Evolutionary conservation across 2,329 filamentous ascomycete species (phyloP).

Genomic region (Cytospora schulzeri): DNA sequence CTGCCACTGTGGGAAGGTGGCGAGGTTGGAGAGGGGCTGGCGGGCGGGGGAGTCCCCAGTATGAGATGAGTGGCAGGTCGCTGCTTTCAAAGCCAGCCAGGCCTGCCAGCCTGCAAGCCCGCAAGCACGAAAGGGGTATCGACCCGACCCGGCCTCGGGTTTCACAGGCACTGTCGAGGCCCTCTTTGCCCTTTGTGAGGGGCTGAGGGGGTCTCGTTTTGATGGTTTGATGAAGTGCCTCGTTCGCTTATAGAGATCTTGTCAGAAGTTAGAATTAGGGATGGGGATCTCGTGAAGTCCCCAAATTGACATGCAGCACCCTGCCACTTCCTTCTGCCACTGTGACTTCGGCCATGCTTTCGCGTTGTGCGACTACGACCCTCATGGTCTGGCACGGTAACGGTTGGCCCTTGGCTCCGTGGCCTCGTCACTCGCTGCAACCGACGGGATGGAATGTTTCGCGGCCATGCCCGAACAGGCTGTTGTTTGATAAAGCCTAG

Average conservation of each 20-base stretch:
- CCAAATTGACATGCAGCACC: background rate
- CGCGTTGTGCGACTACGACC: background rate
- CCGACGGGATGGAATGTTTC: conserved; percentile 10
- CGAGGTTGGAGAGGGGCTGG: conserved; percentile 24
- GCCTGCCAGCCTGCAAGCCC: conserved; percentile 6
- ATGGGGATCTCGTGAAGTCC: background rate
- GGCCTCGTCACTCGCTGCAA: conserved; percentile 10
- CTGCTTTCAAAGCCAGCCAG: conserved; percentile 14
- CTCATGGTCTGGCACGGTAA: background rate
- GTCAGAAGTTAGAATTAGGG: conserved; percentile 5
- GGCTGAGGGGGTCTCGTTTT: conserved; percentile 13
- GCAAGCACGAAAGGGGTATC: conserved; percentile 16
- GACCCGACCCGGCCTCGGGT: conserved; percentile 18
- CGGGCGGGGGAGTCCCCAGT: conserved; percentile 20
- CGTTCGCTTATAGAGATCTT: conserved; percentile 10
- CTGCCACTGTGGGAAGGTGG: conserved; percentile 23
- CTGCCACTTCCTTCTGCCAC: background rate
- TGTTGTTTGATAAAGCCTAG: background rate
- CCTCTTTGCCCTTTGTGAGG: background rate
- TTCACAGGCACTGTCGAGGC: conserved; percentile 21
- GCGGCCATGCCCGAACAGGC: conserved; percentile 19
- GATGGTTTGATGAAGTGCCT: conserved; percentile 18
- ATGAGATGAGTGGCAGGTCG: conserved; percentile 18
- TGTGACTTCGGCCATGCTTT: background rate
- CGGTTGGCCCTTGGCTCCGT: conserved; percentile 2